Evolutionary conservation across 1,284 basidiomycete species (phyloP).

Genomic region (Heterobasidion occidentale): DNA sequence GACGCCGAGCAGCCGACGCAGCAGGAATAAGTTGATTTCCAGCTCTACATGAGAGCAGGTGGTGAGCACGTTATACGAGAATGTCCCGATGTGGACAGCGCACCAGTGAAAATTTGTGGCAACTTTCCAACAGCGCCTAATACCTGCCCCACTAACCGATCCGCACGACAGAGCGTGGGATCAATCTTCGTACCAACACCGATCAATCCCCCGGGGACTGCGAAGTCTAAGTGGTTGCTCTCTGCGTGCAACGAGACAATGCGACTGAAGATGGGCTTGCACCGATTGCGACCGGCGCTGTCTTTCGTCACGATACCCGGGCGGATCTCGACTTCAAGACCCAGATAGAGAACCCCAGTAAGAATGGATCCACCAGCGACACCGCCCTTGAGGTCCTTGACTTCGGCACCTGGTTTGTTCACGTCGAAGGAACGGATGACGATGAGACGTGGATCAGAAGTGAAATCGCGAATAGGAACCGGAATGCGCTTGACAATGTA

Average conservation of each 20-base stretch:
- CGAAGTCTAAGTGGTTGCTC: slow-evolving; percentile 91
- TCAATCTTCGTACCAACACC: slow-evolving; percentile 98
- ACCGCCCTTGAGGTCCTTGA: slow-evolving; percentile 95
- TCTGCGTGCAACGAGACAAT: slow-evolving; percentile 93
- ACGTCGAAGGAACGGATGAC: slow-evolving; percentile 99
- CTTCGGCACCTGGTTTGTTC: slow-evolving; percentile 97
- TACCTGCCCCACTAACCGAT: slow-evolving; percentile 95
- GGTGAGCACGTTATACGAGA: background rate
- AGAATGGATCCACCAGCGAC: slow-evolving; percentile 97
- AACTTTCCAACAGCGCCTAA: slow-evolving; percentile 91
- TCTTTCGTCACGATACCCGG: slow-evolving; percentile 98
- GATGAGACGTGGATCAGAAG: slow-evolving; percentile 86
- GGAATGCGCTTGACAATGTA: slow-evolving; percentile 98
- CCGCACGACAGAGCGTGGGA: slow-evolving; percentile 94
- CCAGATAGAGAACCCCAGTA: slow-evolving; percentile 85
- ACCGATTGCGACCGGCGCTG: slow-evolving; percentile 82
- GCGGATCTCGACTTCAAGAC: slow-evolving; percentile 94
- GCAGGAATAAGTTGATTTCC: slow-evolving; percentile 88
- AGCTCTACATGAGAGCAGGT: slow-evolving; percentile 44
- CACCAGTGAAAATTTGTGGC: slow-evolving; percentile 89
- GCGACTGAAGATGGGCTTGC: slow-evolving; percentile 88
- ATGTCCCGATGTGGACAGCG: slow-evolving; percentile 11
- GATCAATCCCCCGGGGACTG: slow-evolving; percentile 95
- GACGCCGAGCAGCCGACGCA: slow-evolving; percentile 93
- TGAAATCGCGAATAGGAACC: slow-evolving; percentile 90